A percentile compares a stretch with the other conserved stretches of the same genome.
Evolutionary conservation across 352 stramenopile genomes (phyloP).

Genomic region (Aphanomyces astaci): DNA sequence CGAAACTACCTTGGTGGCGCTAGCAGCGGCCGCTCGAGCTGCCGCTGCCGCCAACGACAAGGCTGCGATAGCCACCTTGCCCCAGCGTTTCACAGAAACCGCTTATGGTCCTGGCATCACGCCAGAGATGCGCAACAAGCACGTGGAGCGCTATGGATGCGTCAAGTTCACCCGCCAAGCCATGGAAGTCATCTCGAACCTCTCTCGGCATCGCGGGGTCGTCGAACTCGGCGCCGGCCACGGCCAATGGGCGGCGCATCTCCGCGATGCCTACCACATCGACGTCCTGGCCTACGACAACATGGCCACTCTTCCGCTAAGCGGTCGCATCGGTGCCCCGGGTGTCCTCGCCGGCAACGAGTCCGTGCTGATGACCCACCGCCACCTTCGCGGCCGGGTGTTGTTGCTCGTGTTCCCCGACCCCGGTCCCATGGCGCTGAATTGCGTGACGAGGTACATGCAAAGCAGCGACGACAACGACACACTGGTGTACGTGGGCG

Average conservation of each 20-base stretch:
- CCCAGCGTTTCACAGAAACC: neutral
- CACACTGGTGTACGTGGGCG: conserved; percentile 50
- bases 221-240: conserved; percentile 24
- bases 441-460: conserved; percentile 39
- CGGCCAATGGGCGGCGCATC: conserved; percentile 21
- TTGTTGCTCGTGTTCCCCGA: conserved; percentile 62
- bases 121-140: conserved; percentile 1
- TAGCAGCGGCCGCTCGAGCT: neutral
- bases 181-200: conserved; percentile 28
- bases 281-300: conserved; percentile 26
- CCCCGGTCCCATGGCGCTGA: conserved; percentile 42
- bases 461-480: conserved; percentile 31
- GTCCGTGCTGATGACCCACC: conserved; percentile 23
- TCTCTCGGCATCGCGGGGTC: neutral
- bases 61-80: neutral
- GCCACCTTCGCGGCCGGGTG: conserved; percentile 33
- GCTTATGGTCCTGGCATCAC: conserved; percentile 13
- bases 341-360: conserved; percentile 22
- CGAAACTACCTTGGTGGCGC: neutral
- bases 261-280: neutral
- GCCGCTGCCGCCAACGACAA: conserved; percentile 1
- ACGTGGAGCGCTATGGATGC: conserved; percentile 38
- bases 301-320: conserved; percentile 18
- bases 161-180: conserved; percentile 40
- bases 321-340: neutral